Base-by-base conservation (phyloP, 345 rosid species). In the Crucihimalaya himalaica region DNA sequence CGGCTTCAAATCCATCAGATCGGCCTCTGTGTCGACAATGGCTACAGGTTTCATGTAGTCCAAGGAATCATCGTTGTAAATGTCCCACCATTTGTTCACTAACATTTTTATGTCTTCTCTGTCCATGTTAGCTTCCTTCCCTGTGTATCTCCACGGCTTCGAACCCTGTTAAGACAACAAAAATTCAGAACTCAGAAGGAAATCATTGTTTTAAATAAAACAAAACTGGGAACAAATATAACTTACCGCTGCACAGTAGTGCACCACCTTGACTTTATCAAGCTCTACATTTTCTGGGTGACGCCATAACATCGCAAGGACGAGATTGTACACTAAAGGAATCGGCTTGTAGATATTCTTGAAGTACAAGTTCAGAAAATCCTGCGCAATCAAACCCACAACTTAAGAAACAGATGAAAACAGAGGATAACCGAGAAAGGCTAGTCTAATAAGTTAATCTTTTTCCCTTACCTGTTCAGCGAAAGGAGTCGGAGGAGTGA, bases 101-200 rank as follows among this genome's bases (percentile, higher is more conserved):
- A 91, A 59, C 89, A 79, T 80, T 79, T 91, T 89, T 13, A 91
- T 83, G 63, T 91, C 93, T 68, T 89, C 93, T 51, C 96, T 84
- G 2, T 87, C 83, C 98, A 91, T 88, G 65, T 91, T 92, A 10
- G 57, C 86, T 66, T 88, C 98, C 63, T 83, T 69, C 23, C 97
- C 96, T 0, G 98, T 91, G 71, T 83, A 94, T 78, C 97, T 94
- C 98, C 98, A 89, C 18, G 98, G 98, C 83, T 94, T 94, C 9
- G 92, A 85, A 8, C 98, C 98, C 96, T 91, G 55, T 12, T 0
- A 29, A 14, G 5, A 0, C 0, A 58, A 2, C 3, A 13, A 3
- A 6, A 0, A 12, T 2, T 60, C 4, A 21, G 25, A 12, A 58
- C 11, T 32, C 14, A 7, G 3, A 13, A 29, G 1, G 0, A 46